phyloP scores from a whole-genome alignment of 1,284 basidiomycete genomes.

The Marasmius sp. region DNA sequence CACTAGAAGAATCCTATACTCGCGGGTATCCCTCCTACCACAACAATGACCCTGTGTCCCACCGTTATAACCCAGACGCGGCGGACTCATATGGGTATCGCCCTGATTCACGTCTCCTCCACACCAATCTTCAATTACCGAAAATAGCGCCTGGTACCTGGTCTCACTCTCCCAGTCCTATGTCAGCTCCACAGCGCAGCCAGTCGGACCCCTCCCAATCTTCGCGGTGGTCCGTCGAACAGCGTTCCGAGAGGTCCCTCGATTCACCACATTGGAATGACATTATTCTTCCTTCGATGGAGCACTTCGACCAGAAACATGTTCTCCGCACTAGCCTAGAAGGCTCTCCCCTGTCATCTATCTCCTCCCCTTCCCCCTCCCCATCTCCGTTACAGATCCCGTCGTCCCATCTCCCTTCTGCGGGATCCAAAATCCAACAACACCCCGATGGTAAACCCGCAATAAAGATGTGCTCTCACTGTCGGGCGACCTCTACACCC shows the following conservation, averaged over 20 bases:
- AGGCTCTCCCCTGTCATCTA: conserved; percentile 6
- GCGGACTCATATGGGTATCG: neutral
- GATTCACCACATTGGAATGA: conserved; percentile 5
- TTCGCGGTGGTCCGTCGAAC: conserved; percentile 1
- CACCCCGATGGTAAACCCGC: conserved; percentile 27
- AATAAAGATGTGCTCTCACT: conserved; percentile 46
- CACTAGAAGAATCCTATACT: neutral
- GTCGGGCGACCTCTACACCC: conserved; percentile 44
- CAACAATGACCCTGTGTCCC: neutral
- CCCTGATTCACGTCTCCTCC: neutral
- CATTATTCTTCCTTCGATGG: neutral
- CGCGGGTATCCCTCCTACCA: neutral
- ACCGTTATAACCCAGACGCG: neutral
- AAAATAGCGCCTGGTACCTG: conserved; percentile 3
- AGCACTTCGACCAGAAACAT: conserved; percentile 4
- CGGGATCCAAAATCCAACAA: conserved; percentile 2
- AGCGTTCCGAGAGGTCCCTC: neutral
- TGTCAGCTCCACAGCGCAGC: neutral
- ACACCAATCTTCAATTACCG: neutral
- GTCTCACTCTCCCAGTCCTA: neutral
- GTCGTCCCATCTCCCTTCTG: neutral
- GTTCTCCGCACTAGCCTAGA: neutral
- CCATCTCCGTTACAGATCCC: neutral
- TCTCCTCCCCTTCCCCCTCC: conserved; percentile 12
- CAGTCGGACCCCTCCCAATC: neutral